Base-by-base conservation (phyloP, 495 filamentous ascomycete genomes). In the Penicillium bialowiezense region DNA sequence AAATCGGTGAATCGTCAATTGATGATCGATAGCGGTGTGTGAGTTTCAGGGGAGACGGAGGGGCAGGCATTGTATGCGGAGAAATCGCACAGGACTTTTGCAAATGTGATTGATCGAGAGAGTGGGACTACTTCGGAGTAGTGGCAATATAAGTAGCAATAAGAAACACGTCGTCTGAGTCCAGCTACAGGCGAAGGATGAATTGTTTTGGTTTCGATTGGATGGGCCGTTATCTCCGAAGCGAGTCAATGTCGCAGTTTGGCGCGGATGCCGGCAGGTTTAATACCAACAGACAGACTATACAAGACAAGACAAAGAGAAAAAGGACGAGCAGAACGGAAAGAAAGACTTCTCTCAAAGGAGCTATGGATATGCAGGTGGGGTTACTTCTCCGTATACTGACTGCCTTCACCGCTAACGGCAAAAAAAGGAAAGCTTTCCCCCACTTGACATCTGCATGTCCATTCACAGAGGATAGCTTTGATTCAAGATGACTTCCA, bases 1-100 rank as follows among this genome's bases (percentile, higher is more conserved):
- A 65, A 56, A 76, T 62, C 44, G 71, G 65, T 48, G 74, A 72
- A 63, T 79, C 70, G 56, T 87, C 82, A 59, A 85, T 63, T 51
- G 54, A 64, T 4, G 88, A 89, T 21, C 82, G 76, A 55, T 83
- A 76, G 57, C 84, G 82, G 60, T 83, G 86, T 63, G 82, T 81
- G 41, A 70, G 52, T 52, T 73, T 79, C 53, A 77, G 75, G 50
- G 87, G 87, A 58, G 86, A 81, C 35, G 79, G 78, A 47, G 79
- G 74, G 73, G 56, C 54, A 56, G 53, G 55, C 56, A 54, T 58
- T 49, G 52, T 17, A 46, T 12, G 17, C 37, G 47, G 29, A 47
- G 38, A 9, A 41, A 36, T 37, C 44, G n/a, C 34, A 29, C 23
- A 17, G 34, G 48, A 47, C 21, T 53, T 41, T 12, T 21, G 20